Percentiles rank a stretch among this genome's conserved stretches.
Conservation (phyloP, 2,329 filamentous ascomycete genomes). For the Aspergillus persii region DNA sequence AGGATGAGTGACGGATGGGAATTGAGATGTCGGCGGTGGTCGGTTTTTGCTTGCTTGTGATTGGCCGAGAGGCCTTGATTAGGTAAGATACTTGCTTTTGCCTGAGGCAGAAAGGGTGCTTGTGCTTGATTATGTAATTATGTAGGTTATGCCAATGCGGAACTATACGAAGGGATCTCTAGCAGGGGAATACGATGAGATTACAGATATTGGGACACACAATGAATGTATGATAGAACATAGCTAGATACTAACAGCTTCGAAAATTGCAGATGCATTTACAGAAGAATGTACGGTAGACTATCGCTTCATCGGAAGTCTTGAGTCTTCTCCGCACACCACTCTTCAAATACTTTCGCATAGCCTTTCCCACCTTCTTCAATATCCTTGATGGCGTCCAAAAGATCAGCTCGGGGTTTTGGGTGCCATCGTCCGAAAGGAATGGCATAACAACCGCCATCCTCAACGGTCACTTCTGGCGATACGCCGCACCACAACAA, state of each 20-base stretch:
- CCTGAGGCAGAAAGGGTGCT: slow-evolving; percentile 8
- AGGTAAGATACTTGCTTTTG: slow-evolving; percentile 12
- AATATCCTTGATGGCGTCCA: slow-evolving; percentile 5
- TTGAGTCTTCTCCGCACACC: too few relatives aligned
- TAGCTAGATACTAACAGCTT: too few relatives aligned
- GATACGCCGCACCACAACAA: neutral
- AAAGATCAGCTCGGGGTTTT: neutral
- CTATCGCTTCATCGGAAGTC: too few relatives aligned
- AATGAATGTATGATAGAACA: too few relatives aligned
- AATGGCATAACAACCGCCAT: neutral
- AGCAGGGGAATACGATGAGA: too few relatives aligned
- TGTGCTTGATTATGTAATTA: neutral
- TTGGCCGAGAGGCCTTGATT: slow-evolving; percentile 27
- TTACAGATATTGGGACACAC: too few relatives aligned
- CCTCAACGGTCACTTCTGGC: neutral
- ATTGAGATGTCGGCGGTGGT: slow-evolving; percentile 34
- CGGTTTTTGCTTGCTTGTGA: slow-evolving; percentile 22
- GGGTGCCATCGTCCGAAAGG: slow-evolving; percentile 1
- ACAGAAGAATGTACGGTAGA: too few relatives aligned
- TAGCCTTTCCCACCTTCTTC: neutral
- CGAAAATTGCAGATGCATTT: too few relatives aligned
- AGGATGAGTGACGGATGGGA: slow-evolving; percentile 21
- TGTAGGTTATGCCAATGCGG: neutral
- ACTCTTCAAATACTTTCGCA: neutral
- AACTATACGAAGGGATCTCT: too few relatives aligned